Evolutionary conservation across 768 basidiomycete genomes (phyloP).

Genomic region (Lenzites betulinus): DNA sequence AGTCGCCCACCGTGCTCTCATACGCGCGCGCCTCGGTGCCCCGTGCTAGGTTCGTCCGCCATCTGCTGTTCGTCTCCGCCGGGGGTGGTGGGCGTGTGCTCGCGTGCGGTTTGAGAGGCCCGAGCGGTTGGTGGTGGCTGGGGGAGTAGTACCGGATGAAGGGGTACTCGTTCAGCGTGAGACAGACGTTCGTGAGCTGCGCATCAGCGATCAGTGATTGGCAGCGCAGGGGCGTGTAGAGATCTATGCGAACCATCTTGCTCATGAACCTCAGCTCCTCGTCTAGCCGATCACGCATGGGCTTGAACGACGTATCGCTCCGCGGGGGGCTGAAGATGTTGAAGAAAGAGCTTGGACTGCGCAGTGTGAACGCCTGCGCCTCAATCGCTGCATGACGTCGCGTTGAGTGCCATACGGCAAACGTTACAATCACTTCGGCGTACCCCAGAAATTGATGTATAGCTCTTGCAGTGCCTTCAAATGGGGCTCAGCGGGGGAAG

Average conservation of each 20-base stretch:
- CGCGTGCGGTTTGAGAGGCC: conserved; percentile 71
- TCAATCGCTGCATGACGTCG: conserved; percentile 63
- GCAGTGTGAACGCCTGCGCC: conserved; percentile 80
- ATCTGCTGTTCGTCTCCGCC: conserved; percentile 62
- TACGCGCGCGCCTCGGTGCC: conserved; percentile 68
- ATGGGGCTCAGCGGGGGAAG: conserved; percentile 75
- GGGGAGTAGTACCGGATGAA: conserved; percentile 93
- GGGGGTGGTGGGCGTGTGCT: conserved; percentile 66
- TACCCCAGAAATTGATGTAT: conserved; percentile 93
- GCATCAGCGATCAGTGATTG: neutral
- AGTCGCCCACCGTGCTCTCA: conserved; percentile 73
- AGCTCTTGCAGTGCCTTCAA: conserved; percentile 83
- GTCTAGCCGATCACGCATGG: conserved; percentile 74
- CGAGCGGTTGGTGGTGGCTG: conserved; percentile 77
- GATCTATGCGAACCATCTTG: conserved; percentile 53
- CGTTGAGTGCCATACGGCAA: neutral
- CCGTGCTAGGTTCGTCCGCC: conserved; percentile 81
- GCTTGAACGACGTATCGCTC: conserved; percentile 62
- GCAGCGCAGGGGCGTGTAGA: neutral
- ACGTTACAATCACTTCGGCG: conserved; percentile 33
- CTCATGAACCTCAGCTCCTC: conserved; percentile 81
- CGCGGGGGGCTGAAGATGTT: conserved; percentile 86
- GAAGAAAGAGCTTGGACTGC: conserved; percentile 81
- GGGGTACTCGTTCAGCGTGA: conserved; percentile 89
- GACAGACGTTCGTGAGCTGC: conserved; percentile 87